phyloP scores from a whole-genome alignment of 208 protist genomes.

The Crithidia expoeki region DNA sequence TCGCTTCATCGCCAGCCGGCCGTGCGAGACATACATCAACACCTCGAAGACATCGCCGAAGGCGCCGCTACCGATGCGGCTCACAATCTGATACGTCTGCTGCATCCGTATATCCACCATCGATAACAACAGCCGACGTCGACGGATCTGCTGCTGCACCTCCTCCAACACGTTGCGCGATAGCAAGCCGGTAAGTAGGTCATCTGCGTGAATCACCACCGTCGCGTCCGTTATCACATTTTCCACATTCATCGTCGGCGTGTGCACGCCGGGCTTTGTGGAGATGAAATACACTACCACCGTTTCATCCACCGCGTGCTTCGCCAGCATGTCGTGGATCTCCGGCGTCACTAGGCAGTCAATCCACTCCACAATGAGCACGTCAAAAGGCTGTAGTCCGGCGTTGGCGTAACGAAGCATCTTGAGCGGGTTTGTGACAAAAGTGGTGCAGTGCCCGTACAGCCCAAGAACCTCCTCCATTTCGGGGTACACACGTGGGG shows the following conservation, averaged over 20 bases:
- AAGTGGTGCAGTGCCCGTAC: constrained; percentile 66
- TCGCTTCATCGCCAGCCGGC: constrained; percentile 85
- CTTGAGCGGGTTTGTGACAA: constrained; percentile 42
- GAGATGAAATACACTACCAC: constrained; percentile 61
- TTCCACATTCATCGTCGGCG: constrained; percentile 32
- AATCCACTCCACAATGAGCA: constrained; percentile 69
- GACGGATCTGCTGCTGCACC: constrained; percentile 48
- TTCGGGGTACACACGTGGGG: constrained; percentile 34
- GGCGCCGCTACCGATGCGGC: constrained; percentile 66
- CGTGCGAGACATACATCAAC: constrained; percentile 59
- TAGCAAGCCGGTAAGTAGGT: constrained; percentile 29
- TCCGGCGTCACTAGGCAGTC: constrained; percentile 48
- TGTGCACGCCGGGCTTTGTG: constrained; percentile 26
- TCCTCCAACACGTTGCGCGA: constrained; percentile 42
- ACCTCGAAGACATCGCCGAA: constrained; percentile 87
- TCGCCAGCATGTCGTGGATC: constrained; percentile 44
- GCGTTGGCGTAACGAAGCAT: constrained; percentile 58
- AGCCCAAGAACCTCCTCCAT: constrained; percentile 49
- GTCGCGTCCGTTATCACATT: constrained; percentile 37
- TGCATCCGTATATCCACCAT: constrained; percentile 53
- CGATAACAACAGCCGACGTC: constrained; percentile 48
- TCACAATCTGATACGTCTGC: constrained; percentile 64
- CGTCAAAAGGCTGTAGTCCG: constrained; percentile 61
- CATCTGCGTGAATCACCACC: constrained; percentile 30
- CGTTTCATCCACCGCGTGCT: constrained; percentile 34